phyloP scores from a whole-genome alignment of 306 rosid species.

The Cyclanthera cordifolia region DNA sequence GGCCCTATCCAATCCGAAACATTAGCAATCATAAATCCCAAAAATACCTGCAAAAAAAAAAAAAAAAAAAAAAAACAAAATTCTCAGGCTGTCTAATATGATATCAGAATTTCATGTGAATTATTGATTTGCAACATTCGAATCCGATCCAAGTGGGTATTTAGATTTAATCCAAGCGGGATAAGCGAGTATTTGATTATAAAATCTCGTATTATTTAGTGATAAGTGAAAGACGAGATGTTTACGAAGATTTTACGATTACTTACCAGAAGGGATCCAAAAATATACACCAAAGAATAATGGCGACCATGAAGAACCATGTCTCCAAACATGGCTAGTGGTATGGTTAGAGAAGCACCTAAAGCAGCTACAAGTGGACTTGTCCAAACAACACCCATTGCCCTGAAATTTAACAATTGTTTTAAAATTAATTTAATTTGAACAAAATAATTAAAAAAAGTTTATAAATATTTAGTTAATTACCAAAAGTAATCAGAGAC shows the following conservation, averaged over 20 bases:
- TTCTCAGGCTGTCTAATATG: too few species aligned
- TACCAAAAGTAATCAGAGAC: slow-evolving; percentile 24
- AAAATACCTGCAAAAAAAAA: slow-evolving; percentile 18
- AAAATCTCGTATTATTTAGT: too few species aligned
- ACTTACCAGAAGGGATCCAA: slow-evolving; percentile 18
- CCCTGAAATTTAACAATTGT: slow-evolving; percentile 12
- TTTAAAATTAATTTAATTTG: neutral
- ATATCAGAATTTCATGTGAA: too few species aligned
- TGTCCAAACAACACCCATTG: slow-evolving; percentile 25
- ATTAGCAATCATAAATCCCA: slow-evolving; percentile 23
- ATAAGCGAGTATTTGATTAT: too few species aligned
- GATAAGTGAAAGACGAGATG: neutral
- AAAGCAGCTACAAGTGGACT: slow-evolving; percentile 20
- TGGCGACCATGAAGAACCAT: slow-evolving; percentile 23
- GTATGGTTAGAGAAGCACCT: slow-evolving; percentile 20
- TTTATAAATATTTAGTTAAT: neutral
- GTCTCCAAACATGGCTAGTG: slow-evolving; percentile 23
- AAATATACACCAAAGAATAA: slow-evolving; percentile 17
- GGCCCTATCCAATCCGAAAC: slow-evolving; percentile 16
- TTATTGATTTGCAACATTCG: too few species aligned
- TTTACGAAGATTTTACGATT: neutral
- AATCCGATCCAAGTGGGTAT: too few species aligned
- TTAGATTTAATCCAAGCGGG: too few species aligned
- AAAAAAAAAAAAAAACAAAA: too few species aligned
- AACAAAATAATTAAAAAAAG: neutral